Base-by-base conservation (phyloP, 1,139 yeast genomes). In the Candida glucosophila region DNA sequence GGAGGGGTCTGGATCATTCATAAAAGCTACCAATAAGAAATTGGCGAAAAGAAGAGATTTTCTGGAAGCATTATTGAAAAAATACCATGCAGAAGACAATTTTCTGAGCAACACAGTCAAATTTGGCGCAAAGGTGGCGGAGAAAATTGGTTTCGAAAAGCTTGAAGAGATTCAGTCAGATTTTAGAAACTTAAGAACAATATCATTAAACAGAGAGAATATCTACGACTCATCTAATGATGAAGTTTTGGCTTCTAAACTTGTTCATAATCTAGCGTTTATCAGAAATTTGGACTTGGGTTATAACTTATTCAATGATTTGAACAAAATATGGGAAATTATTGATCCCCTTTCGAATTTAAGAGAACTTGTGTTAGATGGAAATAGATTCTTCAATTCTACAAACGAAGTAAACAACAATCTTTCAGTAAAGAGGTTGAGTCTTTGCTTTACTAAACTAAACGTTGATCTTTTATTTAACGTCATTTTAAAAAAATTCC, bases 71-170 rank as follows among this genome's bases (percentile, higher is more conserved):
- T 32, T 81, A n/a, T 29, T 44, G 3, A 44, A 47, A 6, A 66
- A 63, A 26, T 79, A 81, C 43, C 20, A 7, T 21, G n/a, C 11
- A 9, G 5, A 11, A n/a, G 14, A 13, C 7, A 12, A 23, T 23
- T 5, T 6, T 9, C 11, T 17, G 9, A 13, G 20, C 5, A 7
- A 15, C 3, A 55, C 52, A 5, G 41, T 70, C 5, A 39, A 36
- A 20, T 60, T 77, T 30, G 83, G 81, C 1, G 32, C 57, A 1
- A 85, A 82, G 43, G 40, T 40, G 5, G 72, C 74, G 9, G 77
- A 80, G 40, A 64, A 69, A 19, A 67, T 56, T 32, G 95, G 95
- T 1, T 75, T 81, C 44, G 77, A 71, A 12, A 66, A 69, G 37
- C 49, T 76, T 23, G 62, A 67, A 28, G 30, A 39, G 12, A 43